Base-by-base conservation (phyloP, 2,329 filamentous ascomycete genomes). In the Xylaria hypoxylon region DNA sequence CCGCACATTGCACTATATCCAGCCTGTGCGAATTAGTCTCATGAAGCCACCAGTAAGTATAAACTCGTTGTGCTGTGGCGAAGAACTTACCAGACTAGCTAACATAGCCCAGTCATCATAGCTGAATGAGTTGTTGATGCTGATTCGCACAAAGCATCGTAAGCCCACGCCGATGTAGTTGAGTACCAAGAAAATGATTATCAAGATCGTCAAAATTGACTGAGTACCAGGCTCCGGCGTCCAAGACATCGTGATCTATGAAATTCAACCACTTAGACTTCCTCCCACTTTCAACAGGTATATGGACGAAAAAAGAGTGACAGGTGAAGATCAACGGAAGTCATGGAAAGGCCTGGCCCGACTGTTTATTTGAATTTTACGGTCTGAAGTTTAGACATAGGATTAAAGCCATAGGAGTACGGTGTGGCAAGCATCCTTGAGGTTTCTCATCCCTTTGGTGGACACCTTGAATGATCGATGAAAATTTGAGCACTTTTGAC, bases 61-160 rank as follows among this genome's bases (percentile, higher is more conserved):
- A 17, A 61, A 28, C 13, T 38, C 28, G n/a, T 2, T 38, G 33
- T 24, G 26, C 11, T 10, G 17, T 11, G 7, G 35, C 31, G 35
- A 45, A 22, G 45, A 55, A 35, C 64, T 55, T 48, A 67, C 64
- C 47, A 67, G n/a, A 60, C 64, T 63, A 33, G 59, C 59, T 22
- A 67, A 4, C 60, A 64, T 64, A 1, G 64, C 59, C 59, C 60
- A 67, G 19, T 67, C 64, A 51, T 67, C 60, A 24, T 67, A 67
- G 22, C 64, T 64, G 42, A 67, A 67, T 28, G 64, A 64, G 13
- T 67, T 60, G 31, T 64, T 67, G 60, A 67, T 38, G 15, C 15
- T 10, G 24, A 64, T 38, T 51, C 65, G 60, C 19, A 64, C 60
- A 22, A 64, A 64, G 35, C 60, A 64, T 57, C 65, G 65, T 52